Percentiles rank a stretch among this genome's conserved stretches.
Conservation (phyloP, 2,329 filamentous ascomycete genomes). For the Ophiostoma quercus region DNA sequence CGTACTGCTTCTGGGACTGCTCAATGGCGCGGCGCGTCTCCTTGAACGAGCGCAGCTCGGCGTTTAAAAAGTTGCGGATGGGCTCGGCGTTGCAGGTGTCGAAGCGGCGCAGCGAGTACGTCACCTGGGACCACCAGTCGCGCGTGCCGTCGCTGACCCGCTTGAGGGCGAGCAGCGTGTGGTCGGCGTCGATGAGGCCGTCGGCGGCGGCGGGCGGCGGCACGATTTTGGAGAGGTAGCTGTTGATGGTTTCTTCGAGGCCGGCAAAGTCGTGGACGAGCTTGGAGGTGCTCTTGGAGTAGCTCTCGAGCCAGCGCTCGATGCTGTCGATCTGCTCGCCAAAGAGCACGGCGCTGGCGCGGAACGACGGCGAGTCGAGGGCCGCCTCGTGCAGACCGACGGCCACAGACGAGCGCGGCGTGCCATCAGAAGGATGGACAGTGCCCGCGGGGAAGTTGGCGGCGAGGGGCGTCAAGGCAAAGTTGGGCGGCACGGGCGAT, state of each 20-base stretch:
- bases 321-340: constrained; percentile 85
- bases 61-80: constrained; percentile 68
- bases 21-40: constrained; percentile 74
- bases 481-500: background rate
- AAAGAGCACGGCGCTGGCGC: constrained; percentile 79
- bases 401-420: constrained; percentile 47
- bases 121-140: constrained; percentile 77
- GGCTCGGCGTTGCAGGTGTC: constrained; percentile 76
- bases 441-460: background rate
- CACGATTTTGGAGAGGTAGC: constrained; percentile 69
- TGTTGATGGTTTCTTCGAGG: constrained; percentile 74
- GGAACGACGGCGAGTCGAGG: constrained; percentile 93
- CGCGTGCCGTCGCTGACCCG: constrained; percentile 78
- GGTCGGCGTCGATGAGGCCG: constrained; percentile 83
- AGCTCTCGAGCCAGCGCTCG: constrained; percentile 80
- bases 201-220: constrained; percentile 71
- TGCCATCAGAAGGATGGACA: background rate
- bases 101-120: constrained; percentile 70
- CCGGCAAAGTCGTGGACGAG: constrained; percentile 59
- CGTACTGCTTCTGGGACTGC: constrained; percentile 74
- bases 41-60: constrained; percentile 80
- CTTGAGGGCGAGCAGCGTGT: constrained; percentile 80
- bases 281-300: constrained; percentile 50
- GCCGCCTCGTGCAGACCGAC: constrained; percentile 90
- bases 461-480: background rate